A percentile compares a stretch with the other conserved stretches of the same genome.
phyloP scores from a whole-genome alignment of 371 early-diverging fungal species.

The Catenaria anguillulae region DNA sequence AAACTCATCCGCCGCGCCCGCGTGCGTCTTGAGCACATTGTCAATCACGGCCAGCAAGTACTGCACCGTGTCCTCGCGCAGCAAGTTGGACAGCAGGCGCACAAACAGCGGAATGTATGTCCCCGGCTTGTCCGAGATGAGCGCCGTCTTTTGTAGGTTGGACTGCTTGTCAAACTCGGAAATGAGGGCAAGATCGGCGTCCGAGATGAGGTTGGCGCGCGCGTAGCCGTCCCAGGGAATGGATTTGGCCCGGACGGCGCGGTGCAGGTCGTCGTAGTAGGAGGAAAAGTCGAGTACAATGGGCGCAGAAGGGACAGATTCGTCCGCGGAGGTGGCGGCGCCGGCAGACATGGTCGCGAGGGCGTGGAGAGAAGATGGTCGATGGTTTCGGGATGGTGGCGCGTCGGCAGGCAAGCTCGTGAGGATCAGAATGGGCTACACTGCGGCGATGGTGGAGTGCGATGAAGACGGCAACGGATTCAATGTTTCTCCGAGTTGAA shows the following conservation, averaged over 20 bases:
- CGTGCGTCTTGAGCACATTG: constrained; percentile 36
- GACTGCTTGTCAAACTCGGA: not conserved
- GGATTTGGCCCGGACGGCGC: not conserved
- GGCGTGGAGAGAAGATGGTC: no score
- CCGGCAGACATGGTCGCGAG: no score
- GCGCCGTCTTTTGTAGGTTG: not conserved
- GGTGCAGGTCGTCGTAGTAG: not conserved
- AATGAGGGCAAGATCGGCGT: not conserved
- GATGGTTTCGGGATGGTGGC: no score
- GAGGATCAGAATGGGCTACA: not conserved
- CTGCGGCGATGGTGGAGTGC: not conserved
- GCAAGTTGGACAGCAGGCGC: constrained; percentile 41
- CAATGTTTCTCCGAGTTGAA: no score
- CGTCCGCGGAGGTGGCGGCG: no score
- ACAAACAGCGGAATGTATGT: constrained; percentile 52
- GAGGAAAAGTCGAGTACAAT: not conserved
- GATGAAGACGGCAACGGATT: no score
- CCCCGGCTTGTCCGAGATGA: constrained; percentile 26
- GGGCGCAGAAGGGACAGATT: no score
- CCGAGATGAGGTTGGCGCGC: not conserved
- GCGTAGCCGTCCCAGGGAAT: constrained; percentile 1
- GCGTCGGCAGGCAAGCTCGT: not conserved
- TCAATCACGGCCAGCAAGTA: constrained; percentile 71
- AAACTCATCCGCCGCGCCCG: not conserved
- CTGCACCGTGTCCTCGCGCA: constrained; percentile 77